Evolutionary conservation across 75 land plant genomes (phyloP).

Genomic region (Pinus taeda): DNA sequence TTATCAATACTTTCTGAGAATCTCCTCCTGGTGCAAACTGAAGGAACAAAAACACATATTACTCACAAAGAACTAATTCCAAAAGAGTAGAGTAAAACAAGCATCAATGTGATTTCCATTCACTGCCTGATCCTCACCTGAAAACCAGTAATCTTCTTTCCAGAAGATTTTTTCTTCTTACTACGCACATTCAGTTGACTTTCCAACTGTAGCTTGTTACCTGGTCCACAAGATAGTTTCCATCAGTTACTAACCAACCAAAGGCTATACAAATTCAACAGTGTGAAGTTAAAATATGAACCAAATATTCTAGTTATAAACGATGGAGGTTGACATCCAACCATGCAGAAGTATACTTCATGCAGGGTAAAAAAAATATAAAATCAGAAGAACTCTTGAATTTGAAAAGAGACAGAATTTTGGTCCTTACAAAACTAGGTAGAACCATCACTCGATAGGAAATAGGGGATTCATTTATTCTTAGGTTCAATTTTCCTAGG

Average conservation of each 20-base stretch:
- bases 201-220: conserved; percentile 42
- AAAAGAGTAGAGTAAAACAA: conserved; percentile 1
- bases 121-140: conserved; percentile 41
- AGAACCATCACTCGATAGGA: background rate
- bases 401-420: background rate
- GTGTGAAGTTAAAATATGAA: background rate
- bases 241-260: background rate
- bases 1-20: conserved; percentile 56
- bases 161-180: conserved; percentile 52
- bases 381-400: background rate
- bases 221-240: conserved; percentile 26
- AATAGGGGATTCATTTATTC: background rate
- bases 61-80: background rate
- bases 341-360: background rate
- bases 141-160: conserved; percentile 76
- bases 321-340: background rate
- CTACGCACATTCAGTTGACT: conserved; percentile 36
- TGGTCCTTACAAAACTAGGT: background rate
- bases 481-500: background rate
- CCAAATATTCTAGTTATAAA: background rate
- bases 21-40: conserved; percentile 61
- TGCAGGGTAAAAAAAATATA: background rate
- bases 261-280: background rate
- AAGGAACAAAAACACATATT: background rate
- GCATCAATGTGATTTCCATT: background rate